These are phyloP conservation scores for Antitrichia curtipendula DNA, from an alignment of 225 moss, liverwort and hornwort species.

Conservation along the genomic window DNA sequence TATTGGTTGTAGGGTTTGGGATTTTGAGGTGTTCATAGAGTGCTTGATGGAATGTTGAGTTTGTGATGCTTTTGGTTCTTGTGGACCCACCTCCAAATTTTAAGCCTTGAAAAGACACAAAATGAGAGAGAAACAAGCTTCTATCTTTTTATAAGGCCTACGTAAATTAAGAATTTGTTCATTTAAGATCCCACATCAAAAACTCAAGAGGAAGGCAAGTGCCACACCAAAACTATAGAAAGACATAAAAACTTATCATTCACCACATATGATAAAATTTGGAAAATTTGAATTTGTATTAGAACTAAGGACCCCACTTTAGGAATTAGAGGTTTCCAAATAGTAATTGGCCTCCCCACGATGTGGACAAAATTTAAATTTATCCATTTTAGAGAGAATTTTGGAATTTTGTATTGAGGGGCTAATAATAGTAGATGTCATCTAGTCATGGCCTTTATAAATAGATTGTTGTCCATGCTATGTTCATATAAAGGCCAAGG, in stretches of 20 bases:
- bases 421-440: background rate
- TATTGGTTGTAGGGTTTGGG: background rate
- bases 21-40: background rate
- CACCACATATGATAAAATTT: no score
- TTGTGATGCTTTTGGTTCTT: background rate
- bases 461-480: background rate
- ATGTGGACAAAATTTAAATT: background rate
- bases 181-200: background rate
- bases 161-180: no score
- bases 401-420: background rate
- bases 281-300: no score
- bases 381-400: rapidly evolving
- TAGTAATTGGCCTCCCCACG: no score
- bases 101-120: background rate
- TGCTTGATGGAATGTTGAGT: background rate
- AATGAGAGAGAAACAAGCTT: background rate
- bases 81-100: background rate
- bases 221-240: background rate
- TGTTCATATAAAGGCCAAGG: background rate
- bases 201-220: no score
- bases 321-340: background rate
- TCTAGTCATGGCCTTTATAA: rapidly evolving
- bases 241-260: background rate
- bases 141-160: no score
- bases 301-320: no score